Evolutionary conservation across 176 grass and related monocot species (phyloP).

Genomic region (Aegilops sharonensis): DNA sequence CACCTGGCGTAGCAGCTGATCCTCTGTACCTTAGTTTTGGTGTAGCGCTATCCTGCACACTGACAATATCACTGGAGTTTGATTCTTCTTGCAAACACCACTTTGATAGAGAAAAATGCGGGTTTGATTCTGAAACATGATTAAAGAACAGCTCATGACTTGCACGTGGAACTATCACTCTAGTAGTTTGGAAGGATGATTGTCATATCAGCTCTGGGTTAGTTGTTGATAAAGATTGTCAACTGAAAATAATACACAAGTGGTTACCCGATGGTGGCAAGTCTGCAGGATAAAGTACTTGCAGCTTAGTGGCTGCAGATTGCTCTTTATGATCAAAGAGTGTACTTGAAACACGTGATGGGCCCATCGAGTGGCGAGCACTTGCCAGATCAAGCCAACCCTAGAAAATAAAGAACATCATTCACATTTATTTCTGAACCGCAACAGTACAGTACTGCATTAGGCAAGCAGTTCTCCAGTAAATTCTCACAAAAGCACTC

Average conservation of each 20-base stretch:
- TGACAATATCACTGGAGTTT: slow-evolving; percentile 11
- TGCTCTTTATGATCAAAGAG: slow-evolving; percentile 76
- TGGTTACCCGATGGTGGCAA: slow-evolving; percentile 48
- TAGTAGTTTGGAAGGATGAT: neutral
- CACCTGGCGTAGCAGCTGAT: slow-evolving; percentile 33
- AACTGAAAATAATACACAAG: neutral
- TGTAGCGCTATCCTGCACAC: slow-evolving; percentile 15
- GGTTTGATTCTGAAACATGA: slow-evolving; percentile 49
- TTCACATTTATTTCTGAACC: slow-evolving; percentile 22
- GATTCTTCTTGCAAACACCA: slow-evolving; percentile 55
- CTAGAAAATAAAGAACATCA: slow-evolving; percentile 25
- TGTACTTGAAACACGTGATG: slow-evolving; percentile 68
- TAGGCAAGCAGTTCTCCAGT: neutral
- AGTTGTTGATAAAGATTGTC: neutral
- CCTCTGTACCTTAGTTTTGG: slow-evolving; percentile 65
- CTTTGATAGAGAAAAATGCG: slow-evolving; percentile 64
- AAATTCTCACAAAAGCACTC: neutral
- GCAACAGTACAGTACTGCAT: neutral
- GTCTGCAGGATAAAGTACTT: slow-evolving; percentile 43
- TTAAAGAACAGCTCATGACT: slow-evolving; percentile 4
- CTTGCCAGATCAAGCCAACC: slow-evolving; percentile 94
- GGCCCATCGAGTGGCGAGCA: slow-evolving; percentile 87
- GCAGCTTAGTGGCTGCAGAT: slow-evolving; percentile 72
- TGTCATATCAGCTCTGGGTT: neutral
- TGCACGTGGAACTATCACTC: neutral